These are phyloP conservation scores for Labyrinthula sp. DNA, from an alignment of 352 stramenopile genomes.

Conservation along the genomic window DNA sequence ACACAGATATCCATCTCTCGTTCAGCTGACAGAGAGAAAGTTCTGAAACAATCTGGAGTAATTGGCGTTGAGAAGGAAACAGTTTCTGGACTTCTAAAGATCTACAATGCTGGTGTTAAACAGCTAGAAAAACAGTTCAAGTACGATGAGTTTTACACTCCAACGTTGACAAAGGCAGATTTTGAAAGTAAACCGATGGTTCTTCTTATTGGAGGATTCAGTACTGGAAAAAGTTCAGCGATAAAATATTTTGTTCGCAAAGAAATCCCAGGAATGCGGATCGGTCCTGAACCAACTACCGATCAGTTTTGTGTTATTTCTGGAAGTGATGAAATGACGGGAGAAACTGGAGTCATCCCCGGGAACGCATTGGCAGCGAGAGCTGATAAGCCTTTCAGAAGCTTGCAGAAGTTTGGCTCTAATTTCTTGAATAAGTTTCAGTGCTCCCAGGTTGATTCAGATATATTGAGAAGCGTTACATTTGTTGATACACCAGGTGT, in stretches of 20 bases:
- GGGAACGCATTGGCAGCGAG: conserved; percentile 86
- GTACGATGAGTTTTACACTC: conserved; percentile 75
- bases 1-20: conserved; percentile 6
- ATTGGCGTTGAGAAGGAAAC: conserved; percentile 5
- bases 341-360: conserved; percentile 57
- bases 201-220: conserved; percentile 90
- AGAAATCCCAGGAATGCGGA: conserved; percentile 82
- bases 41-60: not conserved
- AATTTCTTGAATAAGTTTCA: conserved; percentile 95
- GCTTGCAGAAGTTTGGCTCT: conserved; percentile 70
- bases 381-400: conserved; percentile 48
- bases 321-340: conserved; percentile 6
- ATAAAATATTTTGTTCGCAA: conserved; percentile 80
- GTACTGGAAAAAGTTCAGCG: conserved; percentile 93
- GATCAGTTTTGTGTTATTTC: conserved; percentile 60
- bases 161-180: conserved; percentile 70
- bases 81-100: conserved; percentile 6
- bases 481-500: conserved; percentile 94
- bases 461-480: conserved; percentile 74
- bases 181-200: conserved; percentile 92
- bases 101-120: conserved; percentile 36
- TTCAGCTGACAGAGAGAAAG: conserved; percentile 1
- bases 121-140: conserved; percentile 66
- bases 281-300: conserved; percentile 90
- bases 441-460: conserved; percentile 49